Evolutionary conservation across 1,284 basidiomycete species (phyloP), one percentile per base, ranked within the genome.

Genomic region (Inonotus hispidus): DNA sequence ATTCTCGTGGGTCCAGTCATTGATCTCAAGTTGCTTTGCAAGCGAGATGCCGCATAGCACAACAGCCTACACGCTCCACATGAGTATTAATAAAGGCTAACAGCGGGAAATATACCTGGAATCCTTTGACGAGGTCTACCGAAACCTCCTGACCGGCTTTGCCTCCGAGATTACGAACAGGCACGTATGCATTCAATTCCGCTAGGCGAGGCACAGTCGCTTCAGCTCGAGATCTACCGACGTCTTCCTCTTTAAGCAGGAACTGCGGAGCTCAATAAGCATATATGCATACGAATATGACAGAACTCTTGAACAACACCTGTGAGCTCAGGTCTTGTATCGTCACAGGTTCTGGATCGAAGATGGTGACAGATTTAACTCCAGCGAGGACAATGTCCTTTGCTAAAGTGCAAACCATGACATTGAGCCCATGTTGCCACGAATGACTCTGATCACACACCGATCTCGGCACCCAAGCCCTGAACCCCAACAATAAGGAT

Each of bases 341-440:
- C 53, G 84, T 82, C 19, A 96, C 92, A 6, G 87, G 91, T 64
- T 93, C 88, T 7, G 96, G 95, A 75, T 99, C 97, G 71, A 88
- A 98, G 65, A 99, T 82, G 16, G 95, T 98, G 49, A 99, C 96
- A 23, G 93, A 95, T 79, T 98, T 99, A 61, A 99, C 97, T 64
- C 97, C 97, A 53, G 97, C 97, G 53, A 99, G 82, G 53, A 88
- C 90, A 59, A 98, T 82, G 72, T 99, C 94, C 81, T 99, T 99
- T 65, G 97, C 96, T 97, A 68, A 35, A 67, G n/a, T 16, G 25
- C 11, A 25, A 27, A 56, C 49, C 32, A 35, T 8, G 10, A 14
- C 14, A 19, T 27, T 52, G 25, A 29, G 32, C 16, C 3, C 16
- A 14, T 19, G 56, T 53, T 60, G 7, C 39, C 41, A 61, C 21